Evolutionary conservation across 371 early-diverging fungal genomes (phyloP).

Genomic region (Mortierella sp.): DNA sequence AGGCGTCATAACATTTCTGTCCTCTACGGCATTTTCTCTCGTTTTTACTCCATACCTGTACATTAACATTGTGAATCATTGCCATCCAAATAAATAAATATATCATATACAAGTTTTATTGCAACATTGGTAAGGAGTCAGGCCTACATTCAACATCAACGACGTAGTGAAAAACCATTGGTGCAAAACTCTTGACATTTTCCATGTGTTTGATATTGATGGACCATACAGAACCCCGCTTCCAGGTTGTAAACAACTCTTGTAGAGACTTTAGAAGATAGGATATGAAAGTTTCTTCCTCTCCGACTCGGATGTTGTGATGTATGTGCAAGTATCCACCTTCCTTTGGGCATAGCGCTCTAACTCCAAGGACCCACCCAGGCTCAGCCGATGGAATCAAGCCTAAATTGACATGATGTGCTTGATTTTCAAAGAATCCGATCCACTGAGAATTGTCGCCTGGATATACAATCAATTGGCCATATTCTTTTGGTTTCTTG

Average conservation of each 20-base stretch:
- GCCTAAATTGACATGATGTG: conserved; percentile 61
- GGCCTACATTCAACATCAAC: conserved; percentile 57
- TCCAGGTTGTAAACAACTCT: conserved; percentile 35
- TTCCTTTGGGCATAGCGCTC: conserved; percentile 50
- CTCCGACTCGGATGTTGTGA: conserved; percentile 48
- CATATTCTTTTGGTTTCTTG: conserved; percentile 23
- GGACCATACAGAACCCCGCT: conserved; percentile 24
- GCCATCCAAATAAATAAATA: neutral
- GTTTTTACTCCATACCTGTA: conserved; percentile 6
- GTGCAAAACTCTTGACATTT: conserved; percentile 60
- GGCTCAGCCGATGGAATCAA: conserved; percentile 58
- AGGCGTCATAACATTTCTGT: neutral
- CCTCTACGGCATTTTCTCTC: neutral
- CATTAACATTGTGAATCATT: neutral
- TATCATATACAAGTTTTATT: neutral
- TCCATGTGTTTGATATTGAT: conserved; percentile 53
- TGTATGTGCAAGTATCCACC: conserved; percentile 61
- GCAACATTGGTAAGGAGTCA: neutral
- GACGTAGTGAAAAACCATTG: conserved; percentile 58
- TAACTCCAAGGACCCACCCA: conserved; percentile 59
- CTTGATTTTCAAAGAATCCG: conserved; percentile 45
- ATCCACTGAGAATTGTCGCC: conserved; percentile 59
- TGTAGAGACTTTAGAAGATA: conserved; percentile 24
- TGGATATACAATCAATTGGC: conserved; percentile 47
- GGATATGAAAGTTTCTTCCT: conserved; percentile 32